Evolutionary conservation across 768 basidiomycete genomes (phyloP), one percentile per base, ranked within the genome.

Genomic region (Amanita brunnescens): DNA sequence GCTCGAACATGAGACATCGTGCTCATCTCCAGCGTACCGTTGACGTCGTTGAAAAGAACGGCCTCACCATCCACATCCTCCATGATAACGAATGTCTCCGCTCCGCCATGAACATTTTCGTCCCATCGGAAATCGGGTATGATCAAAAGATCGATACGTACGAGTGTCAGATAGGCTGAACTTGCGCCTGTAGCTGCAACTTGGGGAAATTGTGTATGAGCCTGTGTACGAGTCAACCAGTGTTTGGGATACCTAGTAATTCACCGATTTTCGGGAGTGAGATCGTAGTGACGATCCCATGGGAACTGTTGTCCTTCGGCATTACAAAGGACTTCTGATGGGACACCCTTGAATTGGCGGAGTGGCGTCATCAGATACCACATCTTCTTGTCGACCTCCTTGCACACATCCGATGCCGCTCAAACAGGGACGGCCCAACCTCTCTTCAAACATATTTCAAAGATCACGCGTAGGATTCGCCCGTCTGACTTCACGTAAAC

Each of bases 81-180:
- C 21, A 95, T 64, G 59, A 99, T 91, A 65, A 87, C 79, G 76
- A 99, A 99, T 0, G 87, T 83, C 67, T 98, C 92, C 0, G 91
- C 83, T 0, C 74, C 67, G 3, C 92, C 90, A 57, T 98, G 95
- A 5, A 93, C 80, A 64, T 91, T 91, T 60, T 92, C 90, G 34
- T 97, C 94, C 96, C 96, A 99, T 40, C 86, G 80, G 81, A 98
- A 99, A 63, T 98, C 96, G n/a, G 96, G 94, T 2, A 83, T 81
- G 62, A 99, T 93, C 2, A 91, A 91, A 13, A 99, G 69, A 57
- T 98, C 95, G 50, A 98, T 85, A 30, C 91, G 83, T 13, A 99
- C 78, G 12, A 98, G 80, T 0, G 91, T 89, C 8, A 0, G n/a
- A n/a, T n/a, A n/a, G n/a, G n/a, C n/a, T n/a, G n/a, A n/a, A n/a